Percentiles rank a stretch among this genome's conserved stretches.
These are phyloP conservation scores for Trapa bicornis DNA, from an alignment of 345 rosid species.

Conservation along the genomic window DNA sequence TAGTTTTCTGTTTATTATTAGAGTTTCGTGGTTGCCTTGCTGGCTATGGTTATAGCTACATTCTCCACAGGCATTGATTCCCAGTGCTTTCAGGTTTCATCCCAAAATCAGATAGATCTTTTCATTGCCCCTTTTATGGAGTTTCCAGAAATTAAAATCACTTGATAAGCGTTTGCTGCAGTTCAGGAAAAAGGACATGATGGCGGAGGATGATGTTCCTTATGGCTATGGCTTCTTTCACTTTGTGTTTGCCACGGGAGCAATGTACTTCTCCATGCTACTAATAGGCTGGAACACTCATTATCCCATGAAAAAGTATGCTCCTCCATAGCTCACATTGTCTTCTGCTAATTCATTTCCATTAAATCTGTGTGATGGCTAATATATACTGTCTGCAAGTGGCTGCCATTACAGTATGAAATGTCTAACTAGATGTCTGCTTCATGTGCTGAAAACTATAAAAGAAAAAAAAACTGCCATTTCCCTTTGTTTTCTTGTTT, in stretches of 20 bases:
- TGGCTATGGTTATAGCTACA: slow-evolving; percentile 85
- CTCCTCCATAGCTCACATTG: no score
- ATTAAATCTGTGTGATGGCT: no score
- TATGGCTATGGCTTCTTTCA: slow-evolving; percentile 97
- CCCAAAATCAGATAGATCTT: not conserved
- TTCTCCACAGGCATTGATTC: slow-evolving; percentile 96
- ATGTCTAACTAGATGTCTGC: no score
- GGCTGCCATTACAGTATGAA: no score
- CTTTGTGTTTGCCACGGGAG: slow-evolving; percentile 91
- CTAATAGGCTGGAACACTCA: slow-evolving; percentile 91
- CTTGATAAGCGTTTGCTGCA: slow-evolving; percentile 17
- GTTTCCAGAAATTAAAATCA: not conserved
- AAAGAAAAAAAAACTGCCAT: no score
- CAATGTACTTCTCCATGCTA: slow-evolving; percentile 94
- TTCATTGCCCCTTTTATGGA: not conserved
- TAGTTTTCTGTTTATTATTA: slow-evolving; percentile 12
- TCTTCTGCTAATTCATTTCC: no score
- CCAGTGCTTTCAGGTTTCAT: slow-evolving; percentile 75
- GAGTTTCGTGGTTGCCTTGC: slow-evolving; percentile 80
- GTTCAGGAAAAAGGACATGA: slow-evolving; percentile 38
- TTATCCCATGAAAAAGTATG: slow-evolving; percentile 66
- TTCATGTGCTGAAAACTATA: no score
- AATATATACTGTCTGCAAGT: no score
- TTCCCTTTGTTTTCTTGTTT: no score
- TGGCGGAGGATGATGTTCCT: slow-evolving; percentile 54